phyloP scores from a whole-genome alignment of 192 early-diverging fungal genomes.

The Gaertneriomyces semiglobifer region DNA sequence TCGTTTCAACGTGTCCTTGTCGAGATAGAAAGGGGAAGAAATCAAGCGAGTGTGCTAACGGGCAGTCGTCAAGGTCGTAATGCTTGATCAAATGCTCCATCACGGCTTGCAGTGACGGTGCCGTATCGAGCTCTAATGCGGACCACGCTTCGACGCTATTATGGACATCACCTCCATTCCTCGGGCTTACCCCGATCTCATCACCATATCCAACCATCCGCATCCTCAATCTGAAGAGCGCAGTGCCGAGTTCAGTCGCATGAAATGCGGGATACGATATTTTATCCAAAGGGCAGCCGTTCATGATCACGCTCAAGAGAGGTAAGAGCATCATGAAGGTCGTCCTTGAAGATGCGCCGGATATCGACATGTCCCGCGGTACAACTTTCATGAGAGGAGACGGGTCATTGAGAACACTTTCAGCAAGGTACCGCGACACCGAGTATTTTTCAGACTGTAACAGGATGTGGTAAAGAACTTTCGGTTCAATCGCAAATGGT shows the following conservation, averaged over 20 bases:
- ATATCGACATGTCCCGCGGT: neutral
- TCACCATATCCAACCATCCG: too few relatives aligned
- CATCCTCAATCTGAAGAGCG: neutral
- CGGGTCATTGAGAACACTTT: neutral
- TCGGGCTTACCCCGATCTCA: too few relatives aligned
- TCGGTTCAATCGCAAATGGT: neutral
- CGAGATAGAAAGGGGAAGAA: too few relatives aligned
- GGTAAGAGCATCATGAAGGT: neutral
- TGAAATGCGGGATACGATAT: neutral
- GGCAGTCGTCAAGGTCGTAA: too few relatives aligned
- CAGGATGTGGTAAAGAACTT: constrained; percentile 5
- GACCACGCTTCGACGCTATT: too few relatives aligned
- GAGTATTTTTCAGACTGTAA: neutral
- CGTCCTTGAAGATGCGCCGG: neutral
- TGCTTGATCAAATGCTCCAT: too few relatives aligned
- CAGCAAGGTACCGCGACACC: neutral
- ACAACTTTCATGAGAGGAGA: neutral
- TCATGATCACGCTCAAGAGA: neutral
- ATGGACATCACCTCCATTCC: too few relatives aligned
- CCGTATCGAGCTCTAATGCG: too few relatives aligned
- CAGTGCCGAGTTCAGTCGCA: neutral
- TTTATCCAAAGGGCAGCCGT: neutral
- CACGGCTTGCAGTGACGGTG: too few relatives aligned
- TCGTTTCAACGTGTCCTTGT: too few relatives aligned
- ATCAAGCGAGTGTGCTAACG: too few relatives aligned